phyloP scores from a whole-genome alignment of 2,329 filamentous ascomycete species.

The Tolypocladium ovalisporum region DNA sequence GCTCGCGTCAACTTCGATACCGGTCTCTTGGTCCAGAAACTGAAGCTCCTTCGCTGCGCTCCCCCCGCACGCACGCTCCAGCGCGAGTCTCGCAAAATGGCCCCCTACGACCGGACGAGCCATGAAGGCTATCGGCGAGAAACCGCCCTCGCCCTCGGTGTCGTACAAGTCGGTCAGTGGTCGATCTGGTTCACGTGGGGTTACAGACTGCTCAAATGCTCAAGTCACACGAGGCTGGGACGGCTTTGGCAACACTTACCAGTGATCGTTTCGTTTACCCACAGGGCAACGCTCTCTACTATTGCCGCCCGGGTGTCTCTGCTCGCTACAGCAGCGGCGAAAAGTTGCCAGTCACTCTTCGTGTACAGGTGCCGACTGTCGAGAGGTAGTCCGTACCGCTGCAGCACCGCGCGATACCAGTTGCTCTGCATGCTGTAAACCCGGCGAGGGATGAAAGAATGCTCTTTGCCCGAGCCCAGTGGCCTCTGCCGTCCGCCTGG shows the following conservation, averaged over 20 bases:
- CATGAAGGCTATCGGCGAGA: constrained; percentile 65
- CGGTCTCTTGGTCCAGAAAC: constrained; percentile 27
- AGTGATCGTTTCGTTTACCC: constrained; percentile 75
- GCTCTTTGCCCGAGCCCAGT: constrained; percentile 13
- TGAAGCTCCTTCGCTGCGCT: constrained; percentile 47
- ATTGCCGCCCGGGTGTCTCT: constrained; percentile 59
- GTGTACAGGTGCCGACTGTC: constrained; percentile 76
- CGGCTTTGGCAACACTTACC: constrained; percentile 23
- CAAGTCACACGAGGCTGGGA: background rate
- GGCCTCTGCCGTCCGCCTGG: constrained; percentile 7
- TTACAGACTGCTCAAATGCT: background rate
- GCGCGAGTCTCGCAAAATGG: constrained; percentile 75
- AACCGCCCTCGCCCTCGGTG: constrained; percentile 67
- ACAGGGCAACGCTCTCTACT: constrained; percentile 60
- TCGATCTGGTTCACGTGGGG: constrained; percentile 35
- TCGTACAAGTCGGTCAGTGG: constrained; percentile 76
- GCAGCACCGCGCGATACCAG: constrained; percentile 71
- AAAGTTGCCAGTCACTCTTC: constrained; percentile 88
- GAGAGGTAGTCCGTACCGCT: constrained; percentile 72
- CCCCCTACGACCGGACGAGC: constrained; percentile 75
- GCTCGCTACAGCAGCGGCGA: constrained; percentile 69
- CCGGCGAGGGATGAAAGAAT: constrained; percentile 56
- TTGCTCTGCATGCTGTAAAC: constrained; percentile 71
- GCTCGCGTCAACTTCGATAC: constrained; percentile 1
- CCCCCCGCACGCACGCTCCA: constrained; percentile 69